Evolutionary conservation across 2,329 filamentous ascomycete genomes (phyloP).

Genomic region (Cladosporium halotolerans): DNA sequence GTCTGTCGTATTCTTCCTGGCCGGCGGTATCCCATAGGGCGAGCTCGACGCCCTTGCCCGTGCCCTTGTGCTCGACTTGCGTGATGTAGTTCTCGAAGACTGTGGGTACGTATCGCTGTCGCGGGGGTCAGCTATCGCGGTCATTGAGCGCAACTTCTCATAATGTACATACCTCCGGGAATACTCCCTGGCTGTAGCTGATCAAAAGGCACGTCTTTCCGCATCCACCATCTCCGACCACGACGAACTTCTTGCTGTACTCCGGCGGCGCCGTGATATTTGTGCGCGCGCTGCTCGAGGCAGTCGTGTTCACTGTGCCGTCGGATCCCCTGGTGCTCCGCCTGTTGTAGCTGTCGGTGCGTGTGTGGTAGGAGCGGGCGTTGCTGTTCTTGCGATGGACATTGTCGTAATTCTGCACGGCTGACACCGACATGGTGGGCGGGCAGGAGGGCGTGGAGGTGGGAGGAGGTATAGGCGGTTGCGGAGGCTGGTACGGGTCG

Average conservation of each 20-base stretch:
- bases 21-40: constrained; percentile 98
- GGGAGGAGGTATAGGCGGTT: not conserved
- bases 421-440: constrained; percentile 27
- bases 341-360: constrained; percentile 27
- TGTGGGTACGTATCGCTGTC: constrained; percentile 97
- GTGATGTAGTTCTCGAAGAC: constrained; percentile 99
- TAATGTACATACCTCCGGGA: constrained; percentile 72
- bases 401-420: constrained; percentile 48
- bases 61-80: constrained; percentile 79
- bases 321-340: constrained; percentile 13
- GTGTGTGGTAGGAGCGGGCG: constrained; percentile 28
- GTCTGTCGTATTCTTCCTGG: constrained; percentile 95
- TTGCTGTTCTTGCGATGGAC: constrained; percentile 50
- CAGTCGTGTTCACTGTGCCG: constrained; percentile 28
- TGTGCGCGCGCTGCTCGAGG: constrained; percentile 61
- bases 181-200: constrained; percentile 97
- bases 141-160: not conserved
- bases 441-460: not conserved
- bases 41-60: constrained; percentile 91
- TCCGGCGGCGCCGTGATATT: constrained; percentile 83
- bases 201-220: constrained; percentile 98
- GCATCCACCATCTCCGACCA: constrained; percentile 95
- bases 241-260: constrained; percentile 98
- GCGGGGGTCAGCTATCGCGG: constrained; percentile 15
- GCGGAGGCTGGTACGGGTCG: not conserved